Percentiles rank a stretch among this genome's conserved stretches.
These are phyloP conservation scores for Nothophoma quercina DNA, from an alignment of 2,329 filamentous ascomycete genomes.

Conservation along the genomic window DNA sequence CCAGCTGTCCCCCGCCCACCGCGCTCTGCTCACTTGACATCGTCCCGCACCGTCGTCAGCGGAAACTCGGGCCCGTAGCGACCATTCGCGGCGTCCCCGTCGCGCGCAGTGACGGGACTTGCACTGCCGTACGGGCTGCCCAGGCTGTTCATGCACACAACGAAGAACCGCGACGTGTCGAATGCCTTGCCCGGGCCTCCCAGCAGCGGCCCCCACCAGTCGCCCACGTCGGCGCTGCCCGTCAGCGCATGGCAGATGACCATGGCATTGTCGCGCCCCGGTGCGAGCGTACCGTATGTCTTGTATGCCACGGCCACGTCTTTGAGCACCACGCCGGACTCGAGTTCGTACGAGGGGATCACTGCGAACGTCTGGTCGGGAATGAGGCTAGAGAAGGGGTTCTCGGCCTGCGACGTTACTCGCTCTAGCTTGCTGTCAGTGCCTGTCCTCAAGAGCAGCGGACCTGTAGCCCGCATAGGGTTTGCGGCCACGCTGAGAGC, in stretches of 20 bases:
- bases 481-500: neutral
- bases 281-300: slow-evolving; percentile 65
- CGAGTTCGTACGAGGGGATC: slow-evolving; percentile 88
- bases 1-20: slow-evolving; percentile 10
- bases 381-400: slow-evolving; percentile 86
- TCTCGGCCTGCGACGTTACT: slow-evolving; percentile 76
- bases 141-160: slow-evolving; percentile 85
- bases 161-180: slow-evolving; percentile 82
- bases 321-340: slow-evolving; percentile 83
- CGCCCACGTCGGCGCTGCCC: slow-evolving; percentile 81
- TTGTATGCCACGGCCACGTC: slow-evolving; percentile 77
- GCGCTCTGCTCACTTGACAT: slow-evolving; percentile 76
- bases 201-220: slow-evolving; percentile 88
- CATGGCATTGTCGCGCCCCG: slow-evolving; percentile 67
- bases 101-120: slow-evolving; percentile 87
- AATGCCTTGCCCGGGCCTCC: slow-evolving; percentile 81
- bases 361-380: slow-evolving; percentile 87
- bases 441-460: too few species aligned
- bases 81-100: slow-evolving; percentile 76
- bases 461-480: too few species aligned
- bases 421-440: slow-evolving; percentile 41
- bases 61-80: slow-evolving; percentile 96
- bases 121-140: slow-evolving; percentile 87
- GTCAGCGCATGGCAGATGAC: slow-evolving; percentile 84
- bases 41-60: slow-evolving; percentile 91